phyloP scores from a whole-genome alignment of 23 red algal species.

The Gracilaria gracilis region DNA sequence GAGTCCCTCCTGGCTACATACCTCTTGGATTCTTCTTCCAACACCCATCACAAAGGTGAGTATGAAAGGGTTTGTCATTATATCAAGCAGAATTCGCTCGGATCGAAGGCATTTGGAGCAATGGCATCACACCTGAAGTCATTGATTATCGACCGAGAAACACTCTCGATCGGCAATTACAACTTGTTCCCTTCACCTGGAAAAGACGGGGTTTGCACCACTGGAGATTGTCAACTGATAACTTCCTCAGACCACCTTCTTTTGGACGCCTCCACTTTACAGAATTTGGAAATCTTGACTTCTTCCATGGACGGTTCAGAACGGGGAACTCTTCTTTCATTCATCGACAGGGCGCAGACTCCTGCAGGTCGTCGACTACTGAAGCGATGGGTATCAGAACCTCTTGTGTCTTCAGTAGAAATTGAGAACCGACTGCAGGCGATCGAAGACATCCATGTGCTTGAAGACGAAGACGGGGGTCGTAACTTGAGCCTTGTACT shows the following conservation, averaged over 20 bases:
- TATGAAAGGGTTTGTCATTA: conserved; percentile 42
- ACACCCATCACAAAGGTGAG: neutral
- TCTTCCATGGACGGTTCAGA: conserved; percentile 64
- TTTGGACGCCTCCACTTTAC: conserved; percentile 80
- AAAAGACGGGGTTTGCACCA: neutral
- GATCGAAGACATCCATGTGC: conserved; percentile 68
- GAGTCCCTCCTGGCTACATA: conserved; percentile 32
- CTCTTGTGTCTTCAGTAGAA: conserved; percentile 55
- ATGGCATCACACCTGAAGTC: conserved; percentile 67
- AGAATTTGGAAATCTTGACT: conserved; percentile 81
- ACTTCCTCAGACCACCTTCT: neutral
- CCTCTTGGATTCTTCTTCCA: conserved; percentile 21
- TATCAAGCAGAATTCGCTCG: conserved; percentile 50
- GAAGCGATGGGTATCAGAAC: conserved; percentile 83
- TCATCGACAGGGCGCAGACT: conserved; percentile 82
- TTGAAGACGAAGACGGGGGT: conserved; percentile 44
- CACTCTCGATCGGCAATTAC: conserved; percentile 84
- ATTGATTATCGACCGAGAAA: conserved; percentile 76
- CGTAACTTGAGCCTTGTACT: conserved; percentile 22
- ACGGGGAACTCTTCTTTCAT: conserved; percentile 79
- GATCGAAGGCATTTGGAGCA: conserved; percentile 62
- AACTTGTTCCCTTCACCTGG: conserved; percentile 62
- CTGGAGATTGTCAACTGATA: neutral
- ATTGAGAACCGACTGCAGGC: conserved; percentile 89
- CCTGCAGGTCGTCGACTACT: conserved; percentile 84